Evolutionary conservation across 495 filamentous ascomycete genomes (phyloP).

Genomic region (Tuber aestivum): DNA sequence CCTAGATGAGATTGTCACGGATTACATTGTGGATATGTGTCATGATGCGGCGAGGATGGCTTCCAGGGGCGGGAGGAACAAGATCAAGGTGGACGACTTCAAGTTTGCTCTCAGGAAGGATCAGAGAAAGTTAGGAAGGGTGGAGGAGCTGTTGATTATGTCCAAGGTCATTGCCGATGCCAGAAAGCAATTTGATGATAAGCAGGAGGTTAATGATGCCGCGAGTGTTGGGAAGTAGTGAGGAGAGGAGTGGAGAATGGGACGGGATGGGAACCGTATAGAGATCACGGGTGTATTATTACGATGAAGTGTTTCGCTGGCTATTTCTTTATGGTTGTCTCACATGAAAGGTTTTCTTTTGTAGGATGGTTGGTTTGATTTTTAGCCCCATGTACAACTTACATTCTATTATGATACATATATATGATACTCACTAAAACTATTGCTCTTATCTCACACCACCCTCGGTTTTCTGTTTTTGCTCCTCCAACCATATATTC

Average conservation of each 20-base stretch:
- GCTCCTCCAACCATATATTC: not conserved
- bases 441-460: not conserved
- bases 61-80: constrained; percentile 74
- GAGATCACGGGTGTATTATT: not conserved
- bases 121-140: constrained; percentile 76
- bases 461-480: not conserved
- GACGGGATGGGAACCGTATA: not conserved
- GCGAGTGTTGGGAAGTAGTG: constrained; percentile 29
- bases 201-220: constrained; percentile 44
- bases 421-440: not conserved
- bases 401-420: not conserved
- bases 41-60: constrained; percentile 80
- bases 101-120: constrained; percentile 84
- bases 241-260: not conserved
- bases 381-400: not conserved
- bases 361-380: not conserved
- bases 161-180: constrained; percentile 40
- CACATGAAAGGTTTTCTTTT: constrained; percentile 3
- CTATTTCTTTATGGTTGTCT: not conserved
- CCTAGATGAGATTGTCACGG: constrained; percentile 89
- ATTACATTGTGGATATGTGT: constrained; percentile 81
- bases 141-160: constrained; percentile 66
- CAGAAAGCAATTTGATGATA: constrained; percentile 46
- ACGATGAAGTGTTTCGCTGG: constrained; percentile 5
- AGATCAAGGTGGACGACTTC: constrained; percentile 97